A percentile compares a stretch with the other conserved stretches of the same genome.
These are phyloP conservation scores for Poterioochromonas sp. DNA, from an alignment of 352 stramenopile species.

Conservation along the genomic window DNA sequence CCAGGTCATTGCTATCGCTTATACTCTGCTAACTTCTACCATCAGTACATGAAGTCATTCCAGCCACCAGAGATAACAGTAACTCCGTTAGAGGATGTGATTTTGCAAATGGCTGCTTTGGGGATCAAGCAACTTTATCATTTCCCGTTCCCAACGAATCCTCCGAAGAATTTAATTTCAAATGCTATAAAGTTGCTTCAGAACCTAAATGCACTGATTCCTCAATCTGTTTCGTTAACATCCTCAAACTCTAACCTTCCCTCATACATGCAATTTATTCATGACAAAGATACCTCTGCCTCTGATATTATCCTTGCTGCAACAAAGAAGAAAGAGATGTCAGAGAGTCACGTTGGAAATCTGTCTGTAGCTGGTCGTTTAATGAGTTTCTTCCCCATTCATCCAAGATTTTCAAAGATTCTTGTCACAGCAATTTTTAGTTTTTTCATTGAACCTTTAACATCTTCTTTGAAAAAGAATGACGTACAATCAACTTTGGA, in stretches of 20 bases:
- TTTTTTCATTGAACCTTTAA: too few species aligned
- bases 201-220: slow-evolving; percentile 54
- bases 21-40: slow-evolving; percentile 89
- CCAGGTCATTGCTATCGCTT: slow-evolving; percentile 95
- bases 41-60: slow-evolving; percentile 82
- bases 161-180: slow-evolving; percentile 69
- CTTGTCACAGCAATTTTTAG: slow-evolving; percentile 60
- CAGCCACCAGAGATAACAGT: slow-evolving; percentile 69
- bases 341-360: slow-evolving; percentile 29
- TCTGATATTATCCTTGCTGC: too few species aligned
- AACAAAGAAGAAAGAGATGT: slow-evolving; percentile 3
- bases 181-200: slow-evolving; percentile 69
- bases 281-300: neutral
- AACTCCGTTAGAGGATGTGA: slow-evolving; percentile 83
- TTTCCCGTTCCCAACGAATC: slow-evolving; percentile 92
- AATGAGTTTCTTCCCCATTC: slow-evolving; percentile 72
- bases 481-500: neutral
- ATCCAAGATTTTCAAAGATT: slow-evolving; percentile 77
- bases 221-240: neutral
- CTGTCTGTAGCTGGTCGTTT: slow-evolving; percentile 63
- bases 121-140: slow-evolving; percentile 81
- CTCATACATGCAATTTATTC: too few species aligned
- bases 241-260: neutral
- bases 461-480: neutral
- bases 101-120: slow-evolving; percentile 84